A percentile compares a stretch with the other conserved stretches of the same genome.
Evolutionary conservation across 495 filamentous ascomycete genomes (phyloP).

Genomic region (Usnea hakonensis): DNA sequence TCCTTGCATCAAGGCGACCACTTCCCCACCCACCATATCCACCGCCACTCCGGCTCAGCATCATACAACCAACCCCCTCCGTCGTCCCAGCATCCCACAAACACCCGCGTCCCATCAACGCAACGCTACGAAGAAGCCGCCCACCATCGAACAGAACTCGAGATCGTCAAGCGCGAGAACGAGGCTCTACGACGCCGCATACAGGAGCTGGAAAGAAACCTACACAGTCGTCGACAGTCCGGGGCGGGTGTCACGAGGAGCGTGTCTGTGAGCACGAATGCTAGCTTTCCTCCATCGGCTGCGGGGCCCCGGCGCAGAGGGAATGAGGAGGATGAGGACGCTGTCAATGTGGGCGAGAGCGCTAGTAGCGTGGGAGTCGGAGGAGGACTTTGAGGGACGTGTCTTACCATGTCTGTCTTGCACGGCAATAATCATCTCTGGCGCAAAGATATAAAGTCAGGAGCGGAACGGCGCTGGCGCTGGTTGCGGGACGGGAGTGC

Average conservation of each 20-base stretch:
- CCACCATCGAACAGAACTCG: conserved; percentile 61
- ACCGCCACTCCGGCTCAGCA: conserved; percentile 28
- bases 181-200: conserved; percentile 66
- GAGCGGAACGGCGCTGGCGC: too few species aligned
- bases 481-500: too few species aligned
- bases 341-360: conserved; percentile 48
- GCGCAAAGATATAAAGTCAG: too few species aligned
- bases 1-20: conserved; percentile 31
- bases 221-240: conserved; percentile 37
- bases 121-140: conserved; percentile 61
- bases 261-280: conserved; percentile 36
- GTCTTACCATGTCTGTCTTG: too few species aligned
- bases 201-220: conserved; percentile 57
- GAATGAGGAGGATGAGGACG: conserved; percentile 5
- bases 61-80: conserved; percentile 27
- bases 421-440: too few species aligned
- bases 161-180: conserved; percentile 70
- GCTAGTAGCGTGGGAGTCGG: conserved; percentile 41
- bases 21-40: conserved; percentile 23
- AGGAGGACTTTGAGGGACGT: conserved; percentile 14
- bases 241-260: conserved; percentile 33
- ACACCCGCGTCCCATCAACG: conserved; percentile 23
- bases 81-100: conserved; percentile 19
- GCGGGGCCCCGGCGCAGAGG: not conserved
- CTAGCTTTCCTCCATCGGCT: conserved; percentile 29